Evolutionary conservation across 371 early-diverging fungal species (phyloP), one percentile per base, ranked within the genome.

Genomic region (Apophysomyces elegans): DNA sequence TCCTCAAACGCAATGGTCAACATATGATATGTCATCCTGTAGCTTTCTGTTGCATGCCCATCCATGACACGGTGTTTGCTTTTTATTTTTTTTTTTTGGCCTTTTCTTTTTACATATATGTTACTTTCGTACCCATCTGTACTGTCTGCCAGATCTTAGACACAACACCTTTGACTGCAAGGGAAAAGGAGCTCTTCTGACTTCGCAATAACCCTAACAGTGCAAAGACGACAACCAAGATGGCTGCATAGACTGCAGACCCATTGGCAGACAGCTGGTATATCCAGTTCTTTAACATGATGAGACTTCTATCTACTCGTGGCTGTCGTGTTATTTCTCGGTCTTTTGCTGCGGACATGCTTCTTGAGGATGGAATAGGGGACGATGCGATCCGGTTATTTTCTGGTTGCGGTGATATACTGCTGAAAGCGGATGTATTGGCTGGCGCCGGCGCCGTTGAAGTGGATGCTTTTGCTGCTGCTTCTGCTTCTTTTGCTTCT

Each of bases 101-200:
- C 9, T 43, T 41, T 66, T 5, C 8, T 7, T 6, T 41, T 76
- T 67, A 81, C 67, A 81, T 66, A 56, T 81, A 78, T 37, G 81
- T 81, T 0, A 81, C 79, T 58, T 76, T 78, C 26, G 81, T 81
- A 5, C 81, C 81, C 80, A 80, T 80, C 47, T 72, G 69, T 21
- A 77, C 46, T 0, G 81, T 81, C 45, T 74, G 78, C 78, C 76
- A 78, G 46, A 81, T 9, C 38, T 81, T 81, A 13, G 43, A 63
- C 21, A 77, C 58, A 7, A 69, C 35, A 2, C 37, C 54, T 58
- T 71, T 74, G 4, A 75, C 38, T 6, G 73, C 72, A 11, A 60
- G 61, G 12, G 75, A 62, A 13, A 77, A 45, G 37, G 64, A 69
- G 0, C 71, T 65, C 26, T 75, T 66, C 26, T 67, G 72, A 1